Base-by-base conservation (phyloP, 208 protist species). In the Histomonas meleagridis region DNA sequence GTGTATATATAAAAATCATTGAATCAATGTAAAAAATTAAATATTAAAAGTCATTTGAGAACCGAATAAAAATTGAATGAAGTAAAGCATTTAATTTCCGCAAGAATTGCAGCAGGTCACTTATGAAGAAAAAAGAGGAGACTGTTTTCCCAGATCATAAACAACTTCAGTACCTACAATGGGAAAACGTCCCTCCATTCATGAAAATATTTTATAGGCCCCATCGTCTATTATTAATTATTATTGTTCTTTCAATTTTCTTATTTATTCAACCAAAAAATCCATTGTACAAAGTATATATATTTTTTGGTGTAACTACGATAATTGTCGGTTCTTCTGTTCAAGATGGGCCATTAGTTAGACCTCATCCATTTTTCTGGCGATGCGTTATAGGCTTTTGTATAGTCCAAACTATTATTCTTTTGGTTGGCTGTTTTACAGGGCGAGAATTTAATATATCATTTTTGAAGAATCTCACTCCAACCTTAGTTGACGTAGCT, bases 321-420 rank as follows among this genome's bases (percentile, higher is more conserved):
- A 16, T 86, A 38, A 55, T 51, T 55, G 32, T 86, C 5, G 76
- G 46, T 1, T 16, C 43, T 18, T 26, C 18, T 7, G 23, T 86
- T 1, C 38, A 86, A 86, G 76, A 86, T 35, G 62, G 90, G 0
- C 60, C 60, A 40, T 43, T 78, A 12, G 48, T 92, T 43, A 40
- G 62, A 28, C 90, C 90, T 18, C 90, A 92, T 92, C 90, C 90
- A 18, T 78, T 92, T 55, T 60, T 92, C 10, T 92, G 90, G 90
- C 90, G 90, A 57, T n/a, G 78, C 10, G 62, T 92, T 43, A 49
- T 78, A 28, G 53, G 38, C 0, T n/a, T 92, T 12, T 49, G 40
- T 9, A 26, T 92, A 32, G 14, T 55, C n/a, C 1, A 48, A 21
- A 40, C 48, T 26, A 14, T 78, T 23, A 46, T 69, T 43, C 9